phyloP scores from a whole-genome alignment of 2,329 filamentous ascomycete species.

The Aureobasidium namibiae region DNA sequence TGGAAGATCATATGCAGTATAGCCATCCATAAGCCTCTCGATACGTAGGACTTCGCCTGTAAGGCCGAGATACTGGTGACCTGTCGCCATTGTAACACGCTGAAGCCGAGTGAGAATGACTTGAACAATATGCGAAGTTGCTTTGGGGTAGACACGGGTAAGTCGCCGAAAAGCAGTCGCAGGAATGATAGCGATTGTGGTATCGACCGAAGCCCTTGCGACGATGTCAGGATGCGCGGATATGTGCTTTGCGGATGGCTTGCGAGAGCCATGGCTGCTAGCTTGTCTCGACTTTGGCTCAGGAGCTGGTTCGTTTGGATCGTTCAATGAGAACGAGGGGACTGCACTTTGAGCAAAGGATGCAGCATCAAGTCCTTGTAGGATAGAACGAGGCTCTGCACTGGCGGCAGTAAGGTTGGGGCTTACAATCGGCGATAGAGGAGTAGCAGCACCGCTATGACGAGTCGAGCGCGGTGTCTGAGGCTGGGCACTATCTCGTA shows the following conservation, averaged over 20 bases:
- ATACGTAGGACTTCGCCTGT: conserved; percentile 87
- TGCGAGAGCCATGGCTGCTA: background rate
- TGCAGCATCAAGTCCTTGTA: conserved; percentile 5
- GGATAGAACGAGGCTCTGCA: conserved; percentile 19
- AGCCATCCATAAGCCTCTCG: conserved; percentile 88
- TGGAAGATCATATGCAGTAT: conserved; percentile 82
- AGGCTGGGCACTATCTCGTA: conserved; percentile 27
- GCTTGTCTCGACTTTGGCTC: background rate
- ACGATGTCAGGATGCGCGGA: conserved; percentile 96
- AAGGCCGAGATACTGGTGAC: conserved; percentile 86
- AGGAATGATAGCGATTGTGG: conserved; percentile 95
- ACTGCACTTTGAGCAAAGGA: conserved; percentile 44
- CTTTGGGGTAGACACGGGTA: conserved; percentile 90
- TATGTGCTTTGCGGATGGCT: conserved; percentile 40
- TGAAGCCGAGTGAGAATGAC: conserved; percentile 93
- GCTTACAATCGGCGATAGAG: conserved; percentile 33
- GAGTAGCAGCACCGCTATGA: conserved; percentile 20
- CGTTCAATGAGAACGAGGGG: conserved; percentile 66
- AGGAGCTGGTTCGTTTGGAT: conserved; percentile 15
- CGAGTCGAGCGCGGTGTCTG: background rate
- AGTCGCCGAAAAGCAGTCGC: conserved; percentile 89
- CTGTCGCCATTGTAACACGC: conserved; percentile 86
- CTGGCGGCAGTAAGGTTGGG: conserved; percentile 18
- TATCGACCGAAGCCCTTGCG: conserved; percentile 90
- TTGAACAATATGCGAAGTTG: conserved; percentile 94